phyloP scores from a whole-genome alignment of 2,329 filamentous ascomycete genomes.

The Pseudocercospora pini-densiflorae region DNA sequence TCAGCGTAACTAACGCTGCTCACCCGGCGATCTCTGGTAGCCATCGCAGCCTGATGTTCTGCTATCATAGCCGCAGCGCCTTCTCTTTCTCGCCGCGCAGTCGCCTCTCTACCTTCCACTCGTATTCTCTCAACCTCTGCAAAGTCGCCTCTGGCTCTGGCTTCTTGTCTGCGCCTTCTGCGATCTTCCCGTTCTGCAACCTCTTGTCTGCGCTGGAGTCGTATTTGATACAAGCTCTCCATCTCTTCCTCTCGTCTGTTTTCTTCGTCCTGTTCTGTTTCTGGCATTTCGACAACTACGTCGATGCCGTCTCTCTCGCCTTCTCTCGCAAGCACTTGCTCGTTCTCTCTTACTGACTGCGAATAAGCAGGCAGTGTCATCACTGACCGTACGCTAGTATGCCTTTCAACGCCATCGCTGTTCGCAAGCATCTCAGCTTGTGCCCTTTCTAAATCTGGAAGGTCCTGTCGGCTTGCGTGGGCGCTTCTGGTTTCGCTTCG shows the following conservation, averaged over 20 bases:
- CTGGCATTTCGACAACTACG: constrained; percentile 82
- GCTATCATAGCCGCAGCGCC: constrained; percentile 55
- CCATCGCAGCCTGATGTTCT: constrained; percentile 62
- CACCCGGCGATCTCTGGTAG: constrained; percentile 65
- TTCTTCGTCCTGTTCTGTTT: constrained; percentile 79
- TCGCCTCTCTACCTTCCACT: constrained; percentile 59
- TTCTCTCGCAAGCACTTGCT: constrained; percentile 83
- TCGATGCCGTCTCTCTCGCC: constrained; percentile 93
- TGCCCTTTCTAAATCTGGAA: constrained; percentile 32
- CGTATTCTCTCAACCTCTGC: constrained; percentile 68
- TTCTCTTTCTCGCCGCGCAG: constrained; percentile 44
- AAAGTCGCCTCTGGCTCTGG: constrained; percentile 71
- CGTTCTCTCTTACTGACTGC: constrained; percentile 70
- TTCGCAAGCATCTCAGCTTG: constrained; percentile 29
- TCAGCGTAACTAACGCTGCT: constrained; percentile 78
- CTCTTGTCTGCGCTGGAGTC: constrained; percentile 75
- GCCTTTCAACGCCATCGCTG: constrained; percentile 67
- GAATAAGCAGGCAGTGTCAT: constrained; percentile 92
- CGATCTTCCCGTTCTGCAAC: constrained; percentile 77
- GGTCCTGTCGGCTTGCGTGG: constrained; percentile 28
- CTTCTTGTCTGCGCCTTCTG: constrained; percentile 71
- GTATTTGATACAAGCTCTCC: constrained; percentile 90
- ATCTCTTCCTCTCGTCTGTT: constrained; percentile 83
- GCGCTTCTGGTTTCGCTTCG: constrained; percentile 32
- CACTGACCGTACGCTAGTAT: constrained; percentile 87